Evolutionary conservation across 2,329 filamentous ascomycete species (phyloP).

Genomic region (Calonectria pseudoturangicola): DNA sequence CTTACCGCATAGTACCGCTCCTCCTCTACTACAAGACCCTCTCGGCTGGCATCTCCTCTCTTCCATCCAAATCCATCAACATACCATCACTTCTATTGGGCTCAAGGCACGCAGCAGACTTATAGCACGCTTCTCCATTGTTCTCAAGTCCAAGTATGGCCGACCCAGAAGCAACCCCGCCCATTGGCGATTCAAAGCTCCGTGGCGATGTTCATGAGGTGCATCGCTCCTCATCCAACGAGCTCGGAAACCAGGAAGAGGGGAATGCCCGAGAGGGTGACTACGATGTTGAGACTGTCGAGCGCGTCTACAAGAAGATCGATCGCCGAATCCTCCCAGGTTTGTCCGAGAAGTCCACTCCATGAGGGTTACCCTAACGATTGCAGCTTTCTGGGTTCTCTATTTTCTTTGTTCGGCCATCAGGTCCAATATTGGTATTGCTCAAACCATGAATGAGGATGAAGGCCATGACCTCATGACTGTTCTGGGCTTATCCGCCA

Average conservation of each 20-base stretch:
- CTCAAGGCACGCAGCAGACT: slow-evolving; percentile 57
- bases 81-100: slow-evolving; percentile 3
- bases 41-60: slow-evolving; percentile 36
- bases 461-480: slow-evolving; percentile 84
- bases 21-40: slow-evolving; percentile 18
- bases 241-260: slow-evolving; percentile 56
- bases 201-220: slow-evolving; percentile 46
- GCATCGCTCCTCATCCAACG: slow-evolving; percentile 45
- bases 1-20: background rate
- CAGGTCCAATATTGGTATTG: slow-evolving; percentile 91
- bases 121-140: slow-evolving; percentile 72
- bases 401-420: slow-evolving; percentile 96
- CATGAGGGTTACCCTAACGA: slow-evolving; percentile 26
- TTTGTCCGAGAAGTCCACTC: slow-evolving; percentile 52
- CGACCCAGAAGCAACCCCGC: slow-evolving; percentile 56
- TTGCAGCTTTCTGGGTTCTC: slow-evolving; percentile 87
- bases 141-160: slow-evolving; percentile 71
- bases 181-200: slow-evolving; percentile 59
- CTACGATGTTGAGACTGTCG: slow-evolving; percentile 71
- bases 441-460: slow-evolving; percentile 92
- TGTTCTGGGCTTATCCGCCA: slow-evolving; percentile 80
- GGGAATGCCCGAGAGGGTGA: slow-evolving; percentile 59
- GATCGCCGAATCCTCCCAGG: slow-evolving; percentile 77
- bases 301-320: slow-evolving; percentile 74
- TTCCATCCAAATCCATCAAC: slow-evolving; percentile 21